Conservation (phyloP, 1,284 basidiomycete genomes). For the Trichosporon faecale region DNA sequence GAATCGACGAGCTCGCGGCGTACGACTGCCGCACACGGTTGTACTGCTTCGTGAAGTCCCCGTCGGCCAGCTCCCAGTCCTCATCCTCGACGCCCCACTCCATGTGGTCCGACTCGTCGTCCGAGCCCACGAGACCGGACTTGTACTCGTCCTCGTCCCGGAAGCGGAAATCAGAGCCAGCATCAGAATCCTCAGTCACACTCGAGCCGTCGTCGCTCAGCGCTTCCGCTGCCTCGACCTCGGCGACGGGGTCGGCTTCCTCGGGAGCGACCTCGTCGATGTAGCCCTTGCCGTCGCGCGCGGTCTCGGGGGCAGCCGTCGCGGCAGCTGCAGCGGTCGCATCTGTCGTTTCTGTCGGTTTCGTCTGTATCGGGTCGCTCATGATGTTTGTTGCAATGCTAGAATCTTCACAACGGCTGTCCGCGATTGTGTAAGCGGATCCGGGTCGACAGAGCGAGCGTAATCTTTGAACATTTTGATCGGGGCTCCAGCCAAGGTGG, state of each 20-base stretch:
- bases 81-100: slow-evolving; percentile 71
- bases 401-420: not conserved
- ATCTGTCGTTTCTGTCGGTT: not conserved
- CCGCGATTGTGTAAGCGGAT: not conserved
- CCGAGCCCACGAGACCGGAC: slow-evolving; percentile 48
- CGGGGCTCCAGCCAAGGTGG: slow-evolving; percentile 8
- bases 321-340: not conserved
- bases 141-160: slow-evolving; percentile 19
- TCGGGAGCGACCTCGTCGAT: slow-evolving; percentile 30
- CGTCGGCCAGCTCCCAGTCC: slow-evolving; percentile 79
- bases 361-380: not conserved
- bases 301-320: not conserved
- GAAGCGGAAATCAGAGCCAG: slow-evolving; percentile 6
- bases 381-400: slow-evolving; percentile 8
- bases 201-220: slow-evolving; percentile 30
- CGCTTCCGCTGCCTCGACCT: not conserved
- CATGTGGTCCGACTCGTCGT: slow-evolving; percentile 42
- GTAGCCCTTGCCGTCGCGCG: slow-evolving; percentile 26
- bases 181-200: slow-evolving; percentile 28
- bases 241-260: slow-evolving; percentile 8
- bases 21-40: slow-evolving; percentile 81
- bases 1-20: slow-evolving; percentile 17
- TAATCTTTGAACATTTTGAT: slow-evolving; percentile 12
- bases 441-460: not conserved
- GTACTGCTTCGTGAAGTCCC: slow-evolving; percentile 93